A percentile compares a stretch with the other conserved stretches of the same genome.
Evolutionary conservation across 2,329 filamentous ascomycete genomes (phyloP).

Genomic region (Penicillium paneum): DNA sequence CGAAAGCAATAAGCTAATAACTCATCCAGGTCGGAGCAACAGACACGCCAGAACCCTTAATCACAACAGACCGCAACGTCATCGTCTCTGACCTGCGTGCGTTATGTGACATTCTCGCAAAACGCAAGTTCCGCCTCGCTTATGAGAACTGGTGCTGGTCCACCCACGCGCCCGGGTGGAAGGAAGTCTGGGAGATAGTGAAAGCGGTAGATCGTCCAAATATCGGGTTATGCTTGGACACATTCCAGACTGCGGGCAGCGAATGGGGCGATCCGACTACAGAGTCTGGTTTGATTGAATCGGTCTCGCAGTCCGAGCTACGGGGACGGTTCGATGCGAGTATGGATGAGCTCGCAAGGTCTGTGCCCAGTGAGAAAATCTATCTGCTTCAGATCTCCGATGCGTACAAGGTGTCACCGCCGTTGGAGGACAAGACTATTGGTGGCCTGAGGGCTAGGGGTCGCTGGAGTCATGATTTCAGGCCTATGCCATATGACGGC

Average conservation of each 20-base stretch:
- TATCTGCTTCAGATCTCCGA: constrained; percentile 73
- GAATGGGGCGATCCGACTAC: constrained; percentile 73
- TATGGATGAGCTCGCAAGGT: constrained; percentile 54
- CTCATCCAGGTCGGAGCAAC: constrained; percentile 57
- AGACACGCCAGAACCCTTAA: constrained; percentile 57
- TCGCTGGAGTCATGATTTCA: constrained; percentile 68
- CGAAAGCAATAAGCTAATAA: neutral
- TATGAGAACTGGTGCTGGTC: constrained; percentile 86
- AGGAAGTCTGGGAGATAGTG: constrained; percentile 67
- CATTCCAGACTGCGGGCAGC: constrained; percentile 69
- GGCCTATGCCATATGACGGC: constrained; percentile 66
- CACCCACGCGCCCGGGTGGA: constrained; percentile 66
- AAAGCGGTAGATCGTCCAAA: constrained; percentile 61
- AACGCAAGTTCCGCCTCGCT: constrained; percentile 59
- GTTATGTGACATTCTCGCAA: constrained; percentile 60
- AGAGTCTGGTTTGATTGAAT: constrained; percentile 56
- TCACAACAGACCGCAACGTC: constrained; percentile 45
- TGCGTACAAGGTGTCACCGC: constrained; percentile 61
- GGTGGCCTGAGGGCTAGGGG: constrained; percentile 59
- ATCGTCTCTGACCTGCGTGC: constrained; percentile 62
- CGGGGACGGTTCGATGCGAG: constrained; percentile 52
- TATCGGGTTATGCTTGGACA: constrained; percentile 72
- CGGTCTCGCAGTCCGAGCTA: constrained; percentile 46
- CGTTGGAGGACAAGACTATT: constrained; percentile 53
- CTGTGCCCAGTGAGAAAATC: constrained; percentile 66